Percentiles rank a stretch among this genome's conserved stretches.
phyloP scores from a whole-genome alignment of 768 basidiomycete genomes.

The Hericium erinaceus region DNA sequence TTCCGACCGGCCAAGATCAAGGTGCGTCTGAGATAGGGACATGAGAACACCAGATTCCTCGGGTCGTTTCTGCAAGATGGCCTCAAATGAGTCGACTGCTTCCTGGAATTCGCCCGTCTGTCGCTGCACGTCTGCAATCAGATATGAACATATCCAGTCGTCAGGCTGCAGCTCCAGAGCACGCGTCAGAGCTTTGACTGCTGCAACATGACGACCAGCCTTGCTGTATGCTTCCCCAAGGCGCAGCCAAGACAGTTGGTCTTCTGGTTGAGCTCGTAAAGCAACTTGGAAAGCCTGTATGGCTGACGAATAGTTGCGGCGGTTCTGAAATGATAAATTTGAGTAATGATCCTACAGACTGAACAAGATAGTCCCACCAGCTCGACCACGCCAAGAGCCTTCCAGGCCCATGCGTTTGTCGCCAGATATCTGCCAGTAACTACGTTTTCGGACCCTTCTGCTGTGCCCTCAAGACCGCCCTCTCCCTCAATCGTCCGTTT shows the following conservation, averaged over 20 bases:
- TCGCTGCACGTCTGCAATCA: conserved; percentile 77
- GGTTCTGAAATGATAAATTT: conserved; percentile 35
- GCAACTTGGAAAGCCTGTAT: conserved; percentile 84
- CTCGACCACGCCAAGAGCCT: conserved; percentile 87
- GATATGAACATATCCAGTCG: conserved; percentile 78
- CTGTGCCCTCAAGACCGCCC: conserved; percentile 52
- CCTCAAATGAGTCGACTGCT: conserved; percentile 59
- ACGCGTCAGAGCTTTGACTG: conserved; percentile 74
- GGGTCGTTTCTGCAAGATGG: conserved; percentile 45
- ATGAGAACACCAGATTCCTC: conserved; percentile 65
- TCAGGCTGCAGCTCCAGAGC: conserved; percentile 64
- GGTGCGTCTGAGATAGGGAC: conserved; percentile 59
- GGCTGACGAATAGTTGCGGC: conserved; percentile 59
- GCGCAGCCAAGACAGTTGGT: conserved; percentile 79
- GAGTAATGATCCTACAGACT: not conserved
- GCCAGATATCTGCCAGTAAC: conserved; percentile 49
- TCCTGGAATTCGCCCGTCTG: conserved; percentile 67
- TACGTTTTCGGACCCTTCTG: conserved; percentile 20
- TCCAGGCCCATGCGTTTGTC: conserved; percentile 96
- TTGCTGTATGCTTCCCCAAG: conserved; percentile 88
- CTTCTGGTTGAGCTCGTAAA: conserved; percentile 66
- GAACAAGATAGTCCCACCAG: conserved; percentile 43
- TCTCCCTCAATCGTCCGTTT: conserved; percentile 89
- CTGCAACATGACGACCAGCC: conserved; percentile 82
- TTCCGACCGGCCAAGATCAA: conserved; percentile 64